Percentiles rank a stretch among this genome's conserved stretches.
phyloP scores from a whole-genome alignment of 352 stramenopile species.

The Phytophthora lateralis region DNA sequence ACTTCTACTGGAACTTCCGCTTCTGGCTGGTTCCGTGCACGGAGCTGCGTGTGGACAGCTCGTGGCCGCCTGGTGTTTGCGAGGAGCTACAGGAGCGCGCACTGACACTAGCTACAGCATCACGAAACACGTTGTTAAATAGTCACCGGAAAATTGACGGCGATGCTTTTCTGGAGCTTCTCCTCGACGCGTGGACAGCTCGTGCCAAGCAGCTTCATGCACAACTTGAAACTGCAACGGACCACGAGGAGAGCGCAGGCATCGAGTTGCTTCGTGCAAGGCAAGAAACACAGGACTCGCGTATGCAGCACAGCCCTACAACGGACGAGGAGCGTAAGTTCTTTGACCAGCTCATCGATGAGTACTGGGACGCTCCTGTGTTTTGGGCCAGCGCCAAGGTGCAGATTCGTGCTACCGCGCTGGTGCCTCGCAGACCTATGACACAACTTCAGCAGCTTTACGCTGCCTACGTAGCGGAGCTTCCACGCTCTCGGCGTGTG shows the following conservation, averaged over 20 bases:
- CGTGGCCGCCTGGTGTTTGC: slow-evolving; percentile 54
- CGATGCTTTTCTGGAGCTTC: slow-evolving; percentile 70
- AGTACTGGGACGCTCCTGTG: slow-evolving; percentile 75
- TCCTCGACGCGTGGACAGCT: slow-evolving; percentile 67
- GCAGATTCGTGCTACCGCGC: slow-evolving; percentile 37
- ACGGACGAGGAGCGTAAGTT: slow-evolving; percentile 40
- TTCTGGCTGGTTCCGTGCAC: slow-evolving; percentile 70
- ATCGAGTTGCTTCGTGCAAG: slow-evolving; percentile 33
- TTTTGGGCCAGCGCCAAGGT: slow-evolving; percentile 50
- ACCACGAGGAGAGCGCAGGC: slow-evolving; percentile 52
- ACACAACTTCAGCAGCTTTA: slow-evolving; percentile 56
- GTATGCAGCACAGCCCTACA: slow-evolving; percentile 46
- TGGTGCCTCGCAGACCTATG: slow-evolving; percentile 33
- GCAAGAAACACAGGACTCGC: slow-evolving; percentile 46
- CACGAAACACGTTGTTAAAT: slow-evolving; percentile 61
- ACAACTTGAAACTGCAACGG: slow-evolving; percentile 64
- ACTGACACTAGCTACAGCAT: slow-evolving; percentile 43
- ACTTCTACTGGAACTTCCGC: slow-evolving; percentile 82
- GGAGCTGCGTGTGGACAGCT: slow-evolving; percentile 59
- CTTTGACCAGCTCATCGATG: slow-evolving; percentile 63
- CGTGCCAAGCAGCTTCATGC: slow-evolving; percentile 51
- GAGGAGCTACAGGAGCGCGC: slow-evolving; percentile 70
- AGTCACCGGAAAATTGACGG: slow-evolving; percentile 74
- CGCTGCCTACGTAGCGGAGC: slow-evolving; percentile 25
- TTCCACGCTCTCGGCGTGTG: slow-evolving; percentile 33